phyloP scores from a whole-genome alignment of 1,139 yeast genomes.

The Waltiozyma sp. region DNA sequence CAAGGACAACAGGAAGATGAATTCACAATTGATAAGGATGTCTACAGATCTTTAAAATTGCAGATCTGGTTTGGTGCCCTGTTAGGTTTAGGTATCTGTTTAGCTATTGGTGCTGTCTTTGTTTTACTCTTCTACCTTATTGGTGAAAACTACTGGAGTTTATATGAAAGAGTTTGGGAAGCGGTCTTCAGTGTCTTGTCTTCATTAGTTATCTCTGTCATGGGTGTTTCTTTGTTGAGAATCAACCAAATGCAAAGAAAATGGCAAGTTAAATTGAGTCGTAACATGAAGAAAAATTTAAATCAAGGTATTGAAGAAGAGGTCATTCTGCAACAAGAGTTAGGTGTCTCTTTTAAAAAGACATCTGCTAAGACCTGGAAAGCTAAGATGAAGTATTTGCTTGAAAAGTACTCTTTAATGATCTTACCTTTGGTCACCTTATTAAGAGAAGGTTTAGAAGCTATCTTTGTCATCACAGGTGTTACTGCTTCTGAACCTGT shows the following conservation, averaged over 20 bases:
- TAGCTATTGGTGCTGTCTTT: slow-evolving; percentile 66
- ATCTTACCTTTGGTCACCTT: slow-evolving; percentile 70
- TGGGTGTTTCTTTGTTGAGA: slow-evolving; percentile 82
- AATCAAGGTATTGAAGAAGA: too few relatives aligned
- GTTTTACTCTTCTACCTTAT: slow-evolving; percentile 69
- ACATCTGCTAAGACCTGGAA: slow-evolving; percentile 18
- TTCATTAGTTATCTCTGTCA: slow-evolving; percentile 58
- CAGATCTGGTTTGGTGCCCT: slow-evolving; percentile 74
- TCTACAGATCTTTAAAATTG: slow-evolving; percentile 42
- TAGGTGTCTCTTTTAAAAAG: slow-evolving; percentile 11
- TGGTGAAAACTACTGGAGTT: slow-evolving; percentile 64
- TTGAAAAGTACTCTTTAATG: slow-evolving; percentile 59
- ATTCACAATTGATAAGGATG: slow-evolving; percentile 26
- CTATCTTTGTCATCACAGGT: slow-evolving; percentile 82
- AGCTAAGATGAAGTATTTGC: slow-evolving; percentile 26
- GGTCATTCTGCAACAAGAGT: too few relatives aligned
- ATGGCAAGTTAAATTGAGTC: slow-evolving; percentile 77
- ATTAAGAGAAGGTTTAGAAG: slow-evolving; percentile 82
- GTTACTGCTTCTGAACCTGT: slow-evolving; percentile 62
- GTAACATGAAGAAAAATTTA: slow-evolving; percentile 12
- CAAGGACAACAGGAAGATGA: slow-evolving; percentile 3
- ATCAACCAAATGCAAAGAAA: slow-evolving; percentile 76
- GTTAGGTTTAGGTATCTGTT: slow-evolving; percentile 55
- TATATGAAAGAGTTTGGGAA: slow-evolving; percentile 79
- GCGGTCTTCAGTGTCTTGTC: slow-evolving; percentile 73